Evolutionary conservation across 2,329 filamentous ascomycete genomes (phyloP).

Genomic region (Fusarium sp.): DNA sequence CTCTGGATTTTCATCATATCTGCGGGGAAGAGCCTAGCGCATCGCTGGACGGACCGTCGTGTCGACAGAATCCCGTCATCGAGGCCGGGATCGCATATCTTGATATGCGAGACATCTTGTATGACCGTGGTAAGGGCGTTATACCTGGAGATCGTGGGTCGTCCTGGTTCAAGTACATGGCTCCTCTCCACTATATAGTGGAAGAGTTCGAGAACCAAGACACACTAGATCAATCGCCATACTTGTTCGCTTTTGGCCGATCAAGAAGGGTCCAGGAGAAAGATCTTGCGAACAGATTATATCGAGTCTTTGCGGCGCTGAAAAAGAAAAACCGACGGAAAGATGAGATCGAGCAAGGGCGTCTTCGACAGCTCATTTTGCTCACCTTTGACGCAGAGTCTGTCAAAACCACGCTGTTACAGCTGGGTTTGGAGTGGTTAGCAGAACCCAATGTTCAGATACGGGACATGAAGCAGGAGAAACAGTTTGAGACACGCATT

Average conservation of each 20-base stretch:
- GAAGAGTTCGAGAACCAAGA: constrained; percentile 16
- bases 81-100: constrained; percentile 19
- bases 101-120: constrained; percentile 23
- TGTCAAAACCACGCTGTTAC: neutral
- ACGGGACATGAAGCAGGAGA: constrained; percentile 15
- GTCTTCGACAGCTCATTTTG: constrained; percentile 18
- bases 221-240: neutral
- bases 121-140: neutral
- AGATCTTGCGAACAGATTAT: neutral
- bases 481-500: constrained; percentile 9
- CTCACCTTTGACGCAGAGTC: constrained; percentile 9
- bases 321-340: constrained; percentile 14
- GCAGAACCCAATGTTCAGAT: neutral
- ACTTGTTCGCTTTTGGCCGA: constrained; percentile 29
- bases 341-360: neutral
- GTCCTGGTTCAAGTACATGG: constrained; percentile 32
- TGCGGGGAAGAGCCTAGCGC: neutral
- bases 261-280: constrained; percentile 8
- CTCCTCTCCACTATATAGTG: constrained; percentile 15
- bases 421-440: constrained; percentile 13
- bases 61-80: constrained; percentile 6
- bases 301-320: neutral
- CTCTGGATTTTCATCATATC: constrained; percentile 10
- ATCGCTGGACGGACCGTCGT: neutral
- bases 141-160: constrained; percentile 23